phyloP scores from a whole-genome alignment of 2,329 filamentous ascomycete genomes.

The Stachybotrys chlorohalonatus region DNA sequence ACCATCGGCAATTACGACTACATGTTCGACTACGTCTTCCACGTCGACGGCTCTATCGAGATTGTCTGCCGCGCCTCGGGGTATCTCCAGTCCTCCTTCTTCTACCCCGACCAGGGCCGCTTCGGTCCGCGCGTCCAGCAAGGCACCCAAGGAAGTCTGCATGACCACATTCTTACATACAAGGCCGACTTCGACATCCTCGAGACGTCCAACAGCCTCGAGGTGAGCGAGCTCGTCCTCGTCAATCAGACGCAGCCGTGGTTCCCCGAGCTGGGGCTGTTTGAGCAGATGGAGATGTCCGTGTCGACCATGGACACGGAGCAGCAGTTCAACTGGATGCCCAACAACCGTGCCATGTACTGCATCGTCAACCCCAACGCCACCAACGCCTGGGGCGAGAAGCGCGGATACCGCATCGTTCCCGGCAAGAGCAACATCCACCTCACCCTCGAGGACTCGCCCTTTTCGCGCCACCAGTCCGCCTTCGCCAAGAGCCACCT shows the following conservation, averaged over 20 bases:
- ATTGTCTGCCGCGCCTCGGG: slow-evolving; percentile 29
- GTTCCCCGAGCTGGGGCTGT: slow-evolving; percentile 5
- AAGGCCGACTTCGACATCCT: slow-evolving; percentile 31
- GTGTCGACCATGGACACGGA: slow-evolving; percentile 35
- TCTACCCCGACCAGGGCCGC: slow-evolving; percentile 18
- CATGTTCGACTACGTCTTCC: slow-evolving; percentile 26
- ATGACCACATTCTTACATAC: slow-evolving; percentile 29
- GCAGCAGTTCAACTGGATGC: slow-evolving; percentile 24
- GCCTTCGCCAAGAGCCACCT: slow-evolving; percentile 32
- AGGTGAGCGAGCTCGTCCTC: slow-evolving; percentile 22
- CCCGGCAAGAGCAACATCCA: slow-evolving; percentile 26
- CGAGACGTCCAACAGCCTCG: slow-evolving; percentile 25
- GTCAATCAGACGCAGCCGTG: slow-evolving; percentile 20
- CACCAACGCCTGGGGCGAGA: slow-evolving; percentile 38
- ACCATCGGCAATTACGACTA: slow-evolving; percentile 35
- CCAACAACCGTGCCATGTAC: slow-evolving; percentile 34
- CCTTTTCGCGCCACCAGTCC: slow-evolving; percentile 33
- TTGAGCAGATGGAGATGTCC: slow-evolving; percentile 6
- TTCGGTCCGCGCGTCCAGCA: slow-evolving; percentile 25
- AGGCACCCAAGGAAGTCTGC: slow-evolving; percentile 26
- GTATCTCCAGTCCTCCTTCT: slow-evolving; percentile 28
- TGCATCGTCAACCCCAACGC: slow-evolving; percentile 34
- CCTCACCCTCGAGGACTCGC: slow-evolving; percentile 32
- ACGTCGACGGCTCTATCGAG: slow-evolving; percentile 26
- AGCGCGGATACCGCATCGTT: slow-evolving; percentile 34